A percentile compares a stretch with the other conserved stretches of the same genome.
Conservation (phyloP, 1,284 basidiomycete species). For the Malassezia sympodialis region DNA sequence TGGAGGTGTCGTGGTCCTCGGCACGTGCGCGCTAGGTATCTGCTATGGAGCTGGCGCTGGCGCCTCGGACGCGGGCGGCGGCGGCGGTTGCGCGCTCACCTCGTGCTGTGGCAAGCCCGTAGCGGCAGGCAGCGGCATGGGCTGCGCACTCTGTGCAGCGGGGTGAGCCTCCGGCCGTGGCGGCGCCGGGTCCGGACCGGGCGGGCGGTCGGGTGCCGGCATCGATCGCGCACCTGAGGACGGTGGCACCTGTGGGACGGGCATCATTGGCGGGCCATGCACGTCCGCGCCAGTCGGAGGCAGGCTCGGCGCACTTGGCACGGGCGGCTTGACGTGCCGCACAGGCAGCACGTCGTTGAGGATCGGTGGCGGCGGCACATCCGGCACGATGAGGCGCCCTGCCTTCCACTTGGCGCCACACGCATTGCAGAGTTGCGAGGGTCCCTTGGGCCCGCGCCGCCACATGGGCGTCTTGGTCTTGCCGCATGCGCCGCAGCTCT, state of each 20-base stretch:
- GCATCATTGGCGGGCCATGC: not conserved
- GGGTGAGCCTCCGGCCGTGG: not conserved
- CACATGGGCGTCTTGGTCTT: constrained; percentile 46
- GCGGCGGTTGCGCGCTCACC: not conserved
- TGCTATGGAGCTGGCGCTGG: not conserved
- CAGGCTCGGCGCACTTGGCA: not conserved
- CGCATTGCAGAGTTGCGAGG: constrained; percentile 42
- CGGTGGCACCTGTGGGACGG: not conserved
- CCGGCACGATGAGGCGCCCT: constrained; percentile 38
- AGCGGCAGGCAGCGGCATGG: not conserved
- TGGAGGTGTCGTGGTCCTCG: not conserved
- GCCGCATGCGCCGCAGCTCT: constrained; percentile 42
- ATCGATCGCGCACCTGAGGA: not conserved
- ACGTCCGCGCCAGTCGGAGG: too few relatives aligned
- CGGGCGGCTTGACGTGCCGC: constrained; percentile 14
- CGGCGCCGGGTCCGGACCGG: too few relatives aligned
- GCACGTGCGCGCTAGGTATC: not conserved
- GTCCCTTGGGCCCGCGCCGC: constrained; percentile 40
- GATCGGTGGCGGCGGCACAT: constrained; percentile 35
- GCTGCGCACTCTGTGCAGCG: not conserved
- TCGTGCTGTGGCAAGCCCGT: not conserved
- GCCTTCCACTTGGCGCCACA: constrained; percentile 46
- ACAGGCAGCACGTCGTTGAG: constrained; percentile 21
- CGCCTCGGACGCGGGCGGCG: not conserved
- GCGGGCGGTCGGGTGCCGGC: not conserved